Evolutionary conservation across 108 stramenopile genomes (phyloP).

Genomic region (Epipyxis sp.): DNA sequence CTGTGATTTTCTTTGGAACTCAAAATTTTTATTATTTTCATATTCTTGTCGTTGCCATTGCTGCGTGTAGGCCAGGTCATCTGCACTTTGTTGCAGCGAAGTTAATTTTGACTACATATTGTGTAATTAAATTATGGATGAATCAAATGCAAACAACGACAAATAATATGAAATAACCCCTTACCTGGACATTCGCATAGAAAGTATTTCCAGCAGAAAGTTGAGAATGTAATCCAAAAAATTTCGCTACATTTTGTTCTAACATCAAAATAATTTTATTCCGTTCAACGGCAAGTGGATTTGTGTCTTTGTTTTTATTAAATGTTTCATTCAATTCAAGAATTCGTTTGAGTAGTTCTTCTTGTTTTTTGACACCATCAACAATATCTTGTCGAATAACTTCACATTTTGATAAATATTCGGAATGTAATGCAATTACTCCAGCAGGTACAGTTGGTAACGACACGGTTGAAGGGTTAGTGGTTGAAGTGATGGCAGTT

Average conservation of each 20-base stretch:
- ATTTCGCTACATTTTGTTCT: neutral
- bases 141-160: neutral
- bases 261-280: neutral
- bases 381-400: neutral
- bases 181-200: constrained; percentile 7
- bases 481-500: neutral
- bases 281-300: constrained; percentile 16
- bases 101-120: constrained; percentile 1
- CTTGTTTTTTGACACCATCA: neutral
- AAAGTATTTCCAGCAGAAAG: constrained; percentile 15
- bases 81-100: constrained; percentile 1
- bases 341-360: neutral
- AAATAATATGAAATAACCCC: neutral
- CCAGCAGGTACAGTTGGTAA: neutral
- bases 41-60: constrained; percentile 30
- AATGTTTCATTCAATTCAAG: neutral
- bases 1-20: neutral
- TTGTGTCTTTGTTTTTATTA: neutral
- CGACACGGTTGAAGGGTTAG: neutral
- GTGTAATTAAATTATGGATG: neutral
- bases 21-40: neutral
- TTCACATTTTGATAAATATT: neutral
- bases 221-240: constrained; percentile 9
- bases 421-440: neutral
- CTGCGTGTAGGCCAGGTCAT: constrained; percentile 28